Percentiles rank a stretch among this genome's conserved stretches.
Evolutionary conservation across 805 yeast species (phyloP).

Genomic region (Yamadazyma insecticola): DNA sequence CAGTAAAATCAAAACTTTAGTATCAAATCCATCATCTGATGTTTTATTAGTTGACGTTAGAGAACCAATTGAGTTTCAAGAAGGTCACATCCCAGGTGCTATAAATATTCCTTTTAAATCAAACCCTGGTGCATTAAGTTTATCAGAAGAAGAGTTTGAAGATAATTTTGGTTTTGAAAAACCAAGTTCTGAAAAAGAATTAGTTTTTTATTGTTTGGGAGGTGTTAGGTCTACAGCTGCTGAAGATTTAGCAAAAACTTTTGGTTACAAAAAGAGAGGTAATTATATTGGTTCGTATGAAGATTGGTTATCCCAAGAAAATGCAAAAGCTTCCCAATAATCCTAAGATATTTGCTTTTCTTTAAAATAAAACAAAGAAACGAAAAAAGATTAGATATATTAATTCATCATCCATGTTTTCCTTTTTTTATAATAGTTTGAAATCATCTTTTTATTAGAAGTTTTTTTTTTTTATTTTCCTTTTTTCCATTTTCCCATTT

Average conservation of each 20-base stretch:
- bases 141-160: conserved; percentile 72
- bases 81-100: conserved; percentile 80
- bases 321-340: too few species aligned
- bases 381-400: too few species aligned
- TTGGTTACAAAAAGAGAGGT: conserved; percentile 80
- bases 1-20: conserved; percentile 44
- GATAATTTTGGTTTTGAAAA: conserved; percentile 77
- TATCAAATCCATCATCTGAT: conserved; percentile 35
- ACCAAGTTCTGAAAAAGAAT: conserved; percentile 65
- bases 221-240: conserved; percentile 91
- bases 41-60: conserved; percentile 80
- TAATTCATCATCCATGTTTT: too few species aligned
- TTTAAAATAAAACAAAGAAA: too few species aligned
- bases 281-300: conserved; percentile 83
- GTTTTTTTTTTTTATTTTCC: too few species aligned
- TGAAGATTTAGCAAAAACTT: conserved; percentile 85
- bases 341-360: too few species aligned
- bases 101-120: conserved; percentile 86
- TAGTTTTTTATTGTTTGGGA: conserved; percentile 87
- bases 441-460: too few species aligned
- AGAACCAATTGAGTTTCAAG: conserved; percentile 75
- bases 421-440: too few species aligned
- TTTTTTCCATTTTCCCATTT: too few species aligned
- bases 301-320: conserved; percentile 64
- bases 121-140: conserved; percentile 87